Base-by-base conservation (phyloP, 805 yeast genomes). In the Lipomyces sp. region DNA sequence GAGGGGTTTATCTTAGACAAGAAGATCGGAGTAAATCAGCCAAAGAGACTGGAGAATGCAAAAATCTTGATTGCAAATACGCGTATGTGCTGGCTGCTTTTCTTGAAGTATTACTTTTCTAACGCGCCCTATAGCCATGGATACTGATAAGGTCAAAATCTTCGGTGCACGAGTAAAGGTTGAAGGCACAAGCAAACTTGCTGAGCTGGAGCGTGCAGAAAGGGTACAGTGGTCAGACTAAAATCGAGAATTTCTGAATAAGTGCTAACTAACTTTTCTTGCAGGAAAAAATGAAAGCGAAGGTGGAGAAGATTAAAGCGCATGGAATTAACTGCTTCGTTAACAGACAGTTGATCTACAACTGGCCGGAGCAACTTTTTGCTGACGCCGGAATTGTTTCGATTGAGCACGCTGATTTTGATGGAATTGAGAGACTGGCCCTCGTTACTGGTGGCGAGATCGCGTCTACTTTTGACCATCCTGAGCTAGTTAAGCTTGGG, bases 361-460 rank as follows among this genome's bases (percentile, higher is more conserved):
- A 93, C 73, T 93, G 91, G 79, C 98, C 98, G 23, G 98, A 93
- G 72, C 96, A 87, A 70, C 76, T 93, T 60, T 86, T 93, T 65
- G 78, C 95, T 4, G 98, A 91, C 61, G 71, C 88, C 38, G 81
- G 82, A 47, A 86, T 93, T 63, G 90, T 87, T 69, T 82, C 96
- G 21, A 88, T 93, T 58, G 98, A 93, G 70, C 98, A 93, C 67
- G 98, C 98, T 14, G 98, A 93, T 70, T 93, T 93, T 63, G 98
- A 87, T 65, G 99, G 98, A 64, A 87, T 93, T 48, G 98, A 93
- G 74, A 82, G 98, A 67, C 78, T 93, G 60, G 96, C 98, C 2
- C 75, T 91, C 36, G 98, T 89, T 29, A 90, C 98, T 11, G 98
- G 98, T 45, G 98, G 96, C 66, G 98, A 93, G 74, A 97, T 93